Evolutionary conservation across 2,329 filamentous ascomycete species (phyloP).

Genomic region (Epichloe coenophiala): DNA sequence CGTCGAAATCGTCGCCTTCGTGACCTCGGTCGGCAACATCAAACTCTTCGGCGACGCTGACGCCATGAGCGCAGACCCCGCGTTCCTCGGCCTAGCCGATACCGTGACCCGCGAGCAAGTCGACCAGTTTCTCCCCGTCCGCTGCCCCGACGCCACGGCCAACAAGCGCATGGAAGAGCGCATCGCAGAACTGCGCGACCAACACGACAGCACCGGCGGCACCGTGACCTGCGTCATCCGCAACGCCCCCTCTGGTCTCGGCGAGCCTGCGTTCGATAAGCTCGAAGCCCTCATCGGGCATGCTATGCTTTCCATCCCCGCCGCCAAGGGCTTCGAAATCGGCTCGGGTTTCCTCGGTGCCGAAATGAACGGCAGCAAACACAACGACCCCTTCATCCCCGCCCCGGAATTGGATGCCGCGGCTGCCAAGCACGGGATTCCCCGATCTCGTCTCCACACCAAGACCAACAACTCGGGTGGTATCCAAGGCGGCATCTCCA

Average conservation of each 20-base stretch:
- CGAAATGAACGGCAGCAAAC: conserved; percentile 72
- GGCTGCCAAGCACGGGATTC: conserved; percentile 30
- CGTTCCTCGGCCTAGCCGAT: conserved; percentile 61
- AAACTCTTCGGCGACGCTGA: conserved; percentile 19
- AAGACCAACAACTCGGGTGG: conserved; percentile 93
- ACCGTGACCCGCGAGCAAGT: conserved; percentile 62
- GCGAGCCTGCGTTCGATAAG: conserved; percentile 93
- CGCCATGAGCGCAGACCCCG: conserved; percentile 58
- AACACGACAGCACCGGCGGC: conserved; percentile 80
- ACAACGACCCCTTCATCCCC: conserved; percentile 59
- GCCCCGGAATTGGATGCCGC: conserved; percentile 30
- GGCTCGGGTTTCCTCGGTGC: conserved; percentile 85
- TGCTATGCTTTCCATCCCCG: conserved; percentile 89
- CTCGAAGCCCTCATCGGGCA: conserved; percentile 83
- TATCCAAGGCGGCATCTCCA: conserved; percentile 89
- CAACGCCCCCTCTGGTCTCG: conserved; percentile 71
- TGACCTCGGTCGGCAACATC: conserved; percentile 62
- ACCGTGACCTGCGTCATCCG: conserved; percentile 90
- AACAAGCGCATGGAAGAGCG: conserved; percentile 61
- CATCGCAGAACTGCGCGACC: conserved; percentile 67
- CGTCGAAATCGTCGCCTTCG: conserved; percentile 84
- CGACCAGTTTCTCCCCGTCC: conserved; percentile 71
- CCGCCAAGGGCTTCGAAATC: conserved; percentile 91
- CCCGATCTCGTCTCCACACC: conserved; percentile 56
- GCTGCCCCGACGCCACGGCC: conserved; percentile 61